Conservation (phyloP, 1,284 basidiomycete species). For the Sporisorium exsertum region DNA sequence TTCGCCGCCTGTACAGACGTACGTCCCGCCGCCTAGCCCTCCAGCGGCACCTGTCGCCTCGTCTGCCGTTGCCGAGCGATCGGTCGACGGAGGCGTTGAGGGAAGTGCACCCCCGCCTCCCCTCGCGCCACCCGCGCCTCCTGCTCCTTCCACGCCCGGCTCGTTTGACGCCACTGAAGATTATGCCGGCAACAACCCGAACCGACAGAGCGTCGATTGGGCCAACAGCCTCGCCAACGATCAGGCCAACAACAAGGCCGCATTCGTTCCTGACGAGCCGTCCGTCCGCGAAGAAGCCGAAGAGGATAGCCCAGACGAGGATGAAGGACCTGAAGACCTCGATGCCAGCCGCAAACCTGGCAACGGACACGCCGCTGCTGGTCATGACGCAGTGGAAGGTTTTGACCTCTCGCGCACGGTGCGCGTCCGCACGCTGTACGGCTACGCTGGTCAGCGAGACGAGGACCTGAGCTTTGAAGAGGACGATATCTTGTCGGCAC, state of each 20-base stretch:
- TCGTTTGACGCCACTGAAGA: conserved; percentile 58
- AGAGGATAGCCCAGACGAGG: conserved; percentile 70
- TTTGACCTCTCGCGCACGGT: conserved; percentile 77
- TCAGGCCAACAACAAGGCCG: conserved; percentile 68
- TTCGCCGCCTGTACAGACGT: conserved; percentile 74
- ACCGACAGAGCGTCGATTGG: conserved; percentile 91
- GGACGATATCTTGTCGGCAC: conserved; percentile 77
- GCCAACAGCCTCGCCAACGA: conserved; percentile 88
- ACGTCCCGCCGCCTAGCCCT: conserved; percentile 57
- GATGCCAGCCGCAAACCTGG: conserved; percentile 23
- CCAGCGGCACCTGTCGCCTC: conserved; percentile 52
- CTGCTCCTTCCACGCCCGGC: conserved; percentile 51
- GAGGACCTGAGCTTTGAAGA: conserved; percentile 89
- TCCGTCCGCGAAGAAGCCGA: conserved; percentile 76
- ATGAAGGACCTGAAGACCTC: conserved; percentile 46
- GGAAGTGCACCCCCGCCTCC: conserved; percentile 63
- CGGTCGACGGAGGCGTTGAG: conserved; percentile 10
- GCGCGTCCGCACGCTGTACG: conserved; percentile 75
- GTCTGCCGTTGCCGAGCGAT: conserved; percentile 37
- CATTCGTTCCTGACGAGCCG: conserved; percentile 72
- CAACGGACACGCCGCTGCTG: conserved; percentile 25
- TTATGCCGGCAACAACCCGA: conserved; percentile 70
- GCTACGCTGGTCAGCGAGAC: conserved; percentile 83
- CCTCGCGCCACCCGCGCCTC: conserved; percentile 66
- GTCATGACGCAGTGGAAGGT: conserved; percentile 74